Evolutionary conservation across 2,329 filamentous ascomycete species (phyloP).

Genomic region (Blastomyces silverae): DNA sequence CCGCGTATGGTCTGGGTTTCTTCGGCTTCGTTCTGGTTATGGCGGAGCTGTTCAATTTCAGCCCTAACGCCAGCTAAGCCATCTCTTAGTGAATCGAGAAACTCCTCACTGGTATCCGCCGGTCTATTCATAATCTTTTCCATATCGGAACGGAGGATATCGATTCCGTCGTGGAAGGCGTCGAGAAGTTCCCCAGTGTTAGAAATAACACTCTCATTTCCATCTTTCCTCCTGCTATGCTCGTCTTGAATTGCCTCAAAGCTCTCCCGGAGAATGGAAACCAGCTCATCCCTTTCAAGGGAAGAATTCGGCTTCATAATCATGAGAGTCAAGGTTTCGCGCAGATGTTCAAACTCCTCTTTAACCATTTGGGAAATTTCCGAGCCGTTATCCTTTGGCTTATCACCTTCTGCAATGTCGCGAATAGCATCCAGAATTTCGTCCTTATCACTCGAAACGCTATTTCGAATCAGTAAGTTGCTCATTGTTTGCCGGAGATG

Average conservation of each 20-base stretch:
- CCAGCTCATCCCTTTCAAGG: constrained; percentile 58
- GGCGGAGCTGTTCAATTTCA: constrained; percentile 73
- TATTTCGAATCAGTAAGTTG: constrained; percentile 57
- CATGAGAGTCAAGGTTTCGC: constrained; percentile 50
- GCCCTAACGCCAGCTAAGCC: constrained; percentile 67
- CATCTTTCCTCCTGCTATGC: constrained; percentile 48
- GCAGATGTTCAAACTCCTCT: constrained; percentile 56
- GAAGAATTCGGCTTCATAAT: constrained; percentile 44
- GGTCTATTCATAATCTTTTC: constrained; percentile 70
- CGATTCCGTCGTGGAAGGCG: constrained; percentile 62
- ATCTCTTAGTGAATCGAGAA: constrained; percentile 78
- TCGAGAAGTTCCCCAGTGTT: constrained; percentile 55
- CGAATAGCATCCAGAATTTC: constrained; percentile 57
- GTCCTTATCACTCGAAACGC: constrained; percentile 51
- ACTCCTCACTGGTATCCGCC: constrained; percentile 76
- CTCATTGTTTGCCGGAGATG: constrained; percentile 72
- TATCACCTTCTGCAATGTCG: constrained; percentile 39
- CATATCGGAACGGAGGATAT: constrained; percentile 67
- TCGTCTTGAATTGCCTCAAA: constrained; percentile 45
- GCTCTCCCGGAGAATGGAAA: constrained; percentile 46
- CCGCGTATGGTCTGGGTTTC: constrained; percentile 48
- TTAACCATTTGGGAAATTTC: constrained; percentile 48
- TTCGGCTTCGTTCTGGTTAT: constrained; percentile 44
- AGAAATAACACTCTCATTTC: constrained; percentile 47
- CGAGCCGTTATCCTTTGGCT: constrained; percentile 37